These are phyloP conservation scores for Seminavis robusta DNA, from an alignment of 108 stramenopile species.

Conservation along the genomic window DNA sequence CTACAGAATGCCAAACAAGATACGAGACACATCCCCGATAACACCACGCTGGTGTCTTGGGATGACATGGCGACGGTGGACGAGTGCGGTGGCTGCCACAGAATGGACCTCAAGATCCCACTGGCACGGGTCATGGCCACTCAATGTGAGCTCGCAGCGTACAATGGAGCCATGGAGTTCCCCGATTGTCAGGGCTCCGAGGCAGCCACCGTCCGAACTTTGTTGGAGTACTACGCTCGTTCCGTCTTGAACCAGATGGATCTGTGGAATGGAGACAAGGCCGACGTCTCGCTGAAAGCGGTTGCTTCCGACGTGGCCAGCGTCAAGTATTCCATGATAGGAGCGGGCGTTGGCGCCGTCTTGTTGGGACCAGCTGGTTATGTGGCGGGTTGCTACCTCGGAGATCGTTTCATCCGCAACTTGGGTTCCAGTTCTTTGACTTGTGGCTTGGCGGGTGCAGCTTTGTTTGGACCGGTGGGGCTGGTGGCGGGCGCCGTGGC, in stretches of 20 bases:
- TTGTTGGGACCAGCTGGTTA: not conserved
- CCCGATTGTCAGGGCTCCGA: not conserved
- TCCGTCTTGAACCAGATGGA: not conserved
- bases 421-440: not conserved
- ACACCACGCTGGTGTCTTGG: too few relatives aligned
- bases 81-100: too few relatives aligned
- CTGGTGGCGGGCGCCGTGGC: too few relatives aligned
- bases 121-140: not conserved
- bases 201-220: not conserved
- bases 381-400: not conserved
- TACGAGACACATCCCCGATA: too few relatives aligned
- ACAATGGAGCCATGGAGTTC: not conserved
- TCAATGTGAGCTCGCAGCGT: not conserved
- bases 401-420: not conserved
- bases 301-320: not conserved
- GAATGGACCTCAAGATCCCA: not conserved
- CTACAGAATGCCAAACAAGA: not conserved
- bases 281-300: not conserved
- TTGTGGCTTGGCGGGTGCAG: not conserved
- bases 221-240: not conserved
- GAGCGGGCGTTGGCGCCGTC: not conserved
- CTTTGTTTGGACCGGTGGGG: too few relatives aligned
- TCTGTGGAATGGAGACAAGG: not conserved
- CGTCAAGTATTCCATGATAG: not conserved
- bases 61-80: too few relatives aligned